Base-by-base conservation (phyloP, 352 stramenopile genomes). In the Hyaloperonospora brassicae region DNA sequence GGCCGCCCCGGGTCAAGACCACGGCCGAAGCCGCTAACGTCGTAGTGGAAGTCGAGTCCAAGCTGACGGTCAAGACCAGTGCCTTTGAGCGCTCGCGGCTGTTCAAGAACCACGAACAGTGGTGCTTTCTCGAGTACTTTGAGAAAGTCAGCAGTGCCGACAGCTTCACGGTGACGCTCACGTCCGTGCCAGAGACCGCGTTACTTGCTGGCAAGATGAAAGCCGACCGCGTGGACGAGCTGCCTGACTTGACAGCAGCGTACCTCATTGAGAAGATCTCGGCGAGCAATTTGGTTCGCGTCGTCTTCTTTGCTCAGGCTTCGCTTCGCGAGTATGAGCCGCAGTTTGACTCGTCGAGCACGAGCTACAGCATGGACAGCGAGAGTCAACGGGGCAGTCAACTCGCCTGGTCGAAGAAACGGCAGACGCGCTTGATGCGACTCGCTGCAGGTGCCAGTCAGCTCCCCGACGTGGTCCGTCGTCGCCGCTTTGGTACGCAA, bases 401-500 rank as follows among this genome's bases (percentile, higher is more conserved):
- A 25, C 39, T 63, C 21, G 38, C 42, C 21, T 50, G 39, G n/a
- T 62, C 55, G 4, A 70, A 70, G 42, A 67, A 70, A 36, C 58
- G 58, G 22, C 57, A 71, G 40, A 67, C 65, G 22, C 62, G 71
- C 8, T 52, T 80, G 44, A 65, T 76, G 68, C 54, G 57, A 8
- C 52, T 82, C 40, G 72, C 72, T 31, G 60, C 55, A 2, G 69
- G 66, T 52, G 62, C 61, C 0, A 67, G 61, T 13, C 60, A 67
- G 1, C 50, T 88, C 5, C 65, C 72, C 4, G 64, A 70, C 6
- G 52, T 88, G 10, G 66, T 89, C 12, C 73, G 73, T 1, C 66
- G 79, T 14, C 74, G 73, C 0, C 74, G 79, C 6, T 72, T 89
- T 27, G 76, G 74, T 17, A 63, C 68, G 4, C 79, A 87, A 52